A percentile compares a stretch with the other conserved stretches of the same genome.
Conservation (phyloP, 2,329 filamentous ascomycete genomes). For the Pseudocercospora fijiensis region DNA sequence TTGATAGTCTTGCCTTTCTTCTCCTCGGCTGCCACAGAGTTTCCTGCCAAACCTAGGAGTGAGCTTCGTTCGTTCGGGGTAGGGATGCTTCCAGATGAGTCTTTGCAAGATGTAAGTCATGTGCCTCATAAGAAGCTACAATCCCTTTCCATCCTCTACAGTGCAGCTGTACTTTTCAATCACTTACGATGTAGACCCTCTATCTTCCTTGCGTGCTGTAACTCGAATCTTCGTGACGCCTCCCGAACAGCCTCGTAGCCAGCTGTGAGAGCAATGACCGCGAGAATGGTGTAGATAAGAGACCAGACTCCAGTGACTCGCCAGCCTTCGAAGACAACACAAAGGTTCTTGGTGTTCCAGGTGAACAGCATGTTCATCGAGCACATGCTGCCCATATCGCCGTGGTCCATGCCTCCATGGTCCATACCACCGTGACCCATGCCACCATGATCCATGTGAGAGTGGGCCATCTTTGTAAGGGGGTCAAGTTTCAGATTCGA, state of each 20-base stretch:
- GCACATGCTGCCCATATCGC: slow-evolving; percentile 64
- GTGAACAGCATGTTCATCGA: slow-evolving; percentile 95
- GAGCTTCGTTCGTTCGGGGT: slow-evolving; percentile 57
- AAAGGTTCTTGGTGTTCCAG: slow-evolving; percentile 89
- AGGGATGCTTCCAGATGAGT: background rate
- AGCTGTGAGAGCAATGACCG: slow-evolving; percentile 78
- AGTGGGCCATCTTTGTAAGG: slow-evolving; percentile 25
- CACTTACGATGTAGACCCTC: slow-evolving; percentile 43
- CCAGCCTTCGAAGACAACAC: slow-evolving; percentile 93
- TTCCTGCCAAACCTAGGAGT: slow-evolving; percentile 56
- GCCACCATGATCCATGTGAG: slow-evolving; percentile 24
- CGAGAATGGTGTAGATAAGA: slow-evolving; percentile 78
- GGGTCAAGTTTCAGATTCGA: background rate
- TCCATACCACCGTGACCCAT: slow-evolving; percentile 46
- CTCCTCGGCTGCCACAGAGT: slow-evolving; percentile 48
- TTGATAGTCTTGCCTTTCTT: slow-evolving; percentile 74
- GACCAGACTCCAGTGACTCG: slow-evolving; percentile 72
- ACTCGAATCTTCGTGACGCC: slow-evolving; percentile 73
- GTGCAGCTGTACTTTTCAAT: background rate
- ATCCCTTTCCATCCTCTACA: background rate
- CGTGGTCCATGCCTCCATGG: slow-evolving; percentile 57
- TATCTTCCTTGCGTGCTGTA: slow-evolving; percentile 50
- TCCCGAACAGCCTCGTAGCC: slow-evolving; percentile 89
- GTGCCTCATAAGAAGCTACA: slow-evolving; percentile 14
- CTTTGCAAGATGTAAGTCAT: slow-evolving; percentile 12